Percentiles rank a stretch among this genome's conserved stretches.
Conservation (phyloP, 1,284 basidiomycete species). For the Phlebopus sp. region DNA sequence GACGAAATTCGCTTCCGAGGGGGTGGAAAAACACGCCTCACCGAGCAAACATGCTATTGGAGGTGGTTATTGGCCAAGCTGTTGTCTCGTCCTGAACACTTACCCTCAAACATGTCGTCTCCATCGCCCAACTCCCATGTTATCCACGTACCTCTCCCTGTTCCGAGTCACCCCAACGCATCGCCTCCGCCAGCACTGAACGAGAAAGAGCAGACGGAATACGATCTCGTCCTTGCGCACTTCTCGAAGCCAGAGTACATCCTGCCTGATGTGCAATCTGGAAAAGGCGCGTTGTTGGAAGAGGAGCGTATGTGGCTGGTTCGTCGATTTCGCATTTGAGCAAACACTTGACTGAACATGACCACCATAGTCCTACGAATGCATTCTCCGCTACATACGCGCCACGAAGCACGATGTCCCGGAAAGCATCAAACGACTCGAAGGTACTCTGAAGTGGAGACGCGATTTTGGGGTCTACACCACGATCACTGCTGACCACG, state of each 20-base stretch:
- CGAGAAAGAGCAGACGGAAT: slow-evolving; percentile 48
- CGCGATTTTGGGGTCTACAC: slow-evolving; percentile 70
- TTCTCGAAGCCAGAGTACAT: slow-evolving; percentile 52
- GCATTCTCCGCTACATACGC: slow-evolving; percentile 65
- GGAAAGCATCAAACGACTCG: slow-evolving; percentile 58
- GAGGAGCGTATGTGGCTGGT: slow-evolving; percentile 76
- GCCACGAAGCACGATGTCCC: slow-evolving; percentile 67
- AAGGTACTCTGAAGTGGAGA: slow-evolving; percentile 71
- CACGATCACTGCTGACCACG: slow-evolving; percentile 49
- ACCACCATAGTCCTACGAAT: slow-evolving; percentile 54
- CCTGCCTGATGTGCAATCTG: slow-evolving; percentile 43
- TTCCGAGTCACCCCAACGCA: slow-evolving; percentile 28
- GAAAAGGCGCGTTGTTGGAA: slow-evolving; percentile 52
- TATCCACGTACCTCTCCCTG: slow-evolving; percentile 25
- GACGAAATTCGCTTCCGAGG: background rate
- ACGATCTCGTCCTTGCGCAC: slow-evolving; percentile 55
- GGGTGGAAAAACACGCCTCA: background rate
- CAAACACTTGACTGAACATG: background rate
- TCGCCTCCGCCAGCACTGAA: slow-evolving; percentile 39
- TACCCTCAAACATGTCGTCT: background rate
- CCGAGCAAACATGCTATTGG: background rate
- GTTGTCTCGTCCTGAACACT: background rate
- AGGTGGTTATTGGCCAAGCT: background rate
- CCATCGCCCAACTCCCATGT: background rate
- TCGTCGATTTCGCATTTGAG: slow-evolving; percentile 19